phyloP scores from a whole-genome alignment of 1,284 basidiomycete genomes.

The Ceratorhiza oryzae-sativae region DNA sequence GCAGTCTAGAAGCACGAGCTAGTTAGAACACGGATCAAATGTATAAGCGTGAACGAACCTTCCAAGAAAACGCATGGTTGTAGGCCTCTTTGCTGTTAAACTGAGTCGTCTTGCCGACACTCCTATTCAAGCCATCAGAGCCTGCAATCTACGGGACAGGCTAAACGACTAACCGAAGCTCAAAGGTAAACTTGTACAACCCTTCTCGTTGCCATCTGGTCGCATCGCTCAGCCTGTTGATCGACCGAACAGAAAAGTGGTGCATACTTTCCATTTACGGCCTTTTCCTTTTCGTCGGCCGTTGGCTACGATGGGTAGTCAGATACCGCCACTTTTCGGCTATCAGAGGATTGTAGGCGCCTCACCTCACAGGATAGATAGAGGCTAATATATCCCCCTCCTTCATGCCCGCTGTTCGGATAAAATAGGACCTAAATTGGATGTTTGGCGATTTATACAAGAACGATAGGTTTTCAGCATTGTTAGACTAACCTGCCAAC shows the following conservation, averaged over 20 bases:
- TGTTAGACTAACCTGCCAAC: constrained; percentile 65
- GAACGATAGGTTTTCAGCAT: too few relatives aligned
- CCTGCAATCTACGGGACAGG: background rate
- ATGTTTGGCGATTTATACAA: too few relatives aligned
- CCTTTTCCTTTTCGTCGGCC: constrained; percentile 71
- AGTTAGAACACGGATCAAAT: constrained; percentile 29
- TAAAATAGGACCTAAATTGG: constrained; percentile 82
- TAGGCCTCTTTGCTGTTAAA: constrained; percentile 79
- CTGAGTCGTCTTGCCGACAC: constrained; percentile 59
- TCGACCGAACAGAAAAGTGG: background rate
- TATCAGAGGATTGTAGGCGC: constrained; percentile 46
- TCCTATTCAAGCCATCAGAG: constrained; percentile 46
- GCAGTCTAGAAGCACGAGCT: constrained; percentile 59
- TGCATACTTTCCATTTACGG: constrained; percentile 66
- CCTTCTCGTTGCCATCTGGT: constrained; percentile 82
- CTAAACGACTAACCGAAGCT: constrained; percentile 56
- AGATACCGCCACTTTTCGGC: background rate
- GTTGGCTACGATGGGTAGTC: constrained; percentile 60
- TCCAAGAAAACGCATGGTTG: constrained; percentile 83
- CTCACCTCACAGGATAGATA: constrained; percentile 82
- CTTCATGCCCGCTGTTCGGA: constrained; percentile 72
- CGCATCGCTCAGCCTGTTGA: background rate
- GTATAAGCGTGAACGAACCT: constrained; percentile 54
- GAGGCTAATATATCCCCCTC: constrained; percentile 66
- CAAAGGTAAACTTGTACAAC: constrained; percentile 83